Conservation (phyloP, 495 filamentous ascomycete species). For the Tuber melanosporum region DNA sequence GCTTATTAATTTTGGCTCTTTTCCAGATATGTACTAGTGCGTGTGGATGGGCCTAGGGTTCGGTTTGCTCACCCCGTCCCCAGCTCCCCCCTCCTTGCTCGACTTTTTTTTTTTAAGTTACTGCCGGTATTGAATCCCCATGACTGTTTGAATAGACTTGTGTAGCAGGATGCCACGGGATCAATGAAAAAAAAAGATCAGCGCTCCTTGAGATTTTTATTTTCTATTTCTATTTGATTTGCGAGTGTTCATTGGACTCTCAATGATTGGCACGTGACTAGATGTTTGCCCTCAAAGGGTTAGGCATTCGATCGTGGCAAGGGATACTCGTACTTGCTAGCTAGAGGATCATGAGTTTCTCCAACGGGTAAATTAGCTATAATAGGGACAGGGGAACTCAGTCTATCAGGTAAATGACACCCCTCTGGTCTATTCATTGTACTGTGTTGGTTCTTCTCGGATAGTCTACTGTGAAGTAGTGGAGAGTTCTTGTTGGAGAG, state of each 20-base stretch:
- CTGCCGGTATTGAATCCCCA: not conserved
- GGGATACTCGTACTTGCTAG: not conserved
- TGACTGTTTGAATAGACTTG: not conserved
- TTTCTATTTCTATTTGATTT: not conserved
- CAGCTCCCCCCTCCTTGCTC: not conserved
- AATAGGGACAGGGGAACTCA: not conserved
- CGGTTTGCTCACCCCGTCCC: not conserved
- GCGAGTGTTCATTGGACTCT: not conserved
- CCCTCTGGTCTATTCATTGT: not conserved
- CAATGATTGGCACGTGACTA: not conserved
- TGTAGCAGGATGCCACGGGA: not conserved
- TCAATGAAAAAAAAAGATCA: not conserved
- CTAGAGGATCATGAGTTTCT: not conserved
- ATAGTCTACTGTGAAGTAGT: not conserved
- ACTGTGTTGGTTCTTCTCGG: not conserved
- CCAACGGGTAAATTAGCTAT: not conserved
- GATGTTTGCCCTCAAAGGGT: not conserved
- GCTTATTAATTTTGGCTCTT: conserved; percentile 1
- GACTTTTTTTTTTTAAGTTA: not conserved
- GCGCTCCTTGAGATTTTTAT: not conserved
- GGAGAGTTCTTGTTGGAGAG: not conserved
- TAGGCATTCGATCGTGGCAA: not conserved
- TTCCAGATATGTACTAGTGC: not conserved
- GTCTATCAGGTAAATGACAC: not conserved
- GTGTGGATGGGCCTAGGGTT: not conserved